These are phyloP conservation scores for Rhodotorula kratochvilovae DNA, from an alignment of 768 basidiomycete genomes.

Conservation along the genomic window DNA sequence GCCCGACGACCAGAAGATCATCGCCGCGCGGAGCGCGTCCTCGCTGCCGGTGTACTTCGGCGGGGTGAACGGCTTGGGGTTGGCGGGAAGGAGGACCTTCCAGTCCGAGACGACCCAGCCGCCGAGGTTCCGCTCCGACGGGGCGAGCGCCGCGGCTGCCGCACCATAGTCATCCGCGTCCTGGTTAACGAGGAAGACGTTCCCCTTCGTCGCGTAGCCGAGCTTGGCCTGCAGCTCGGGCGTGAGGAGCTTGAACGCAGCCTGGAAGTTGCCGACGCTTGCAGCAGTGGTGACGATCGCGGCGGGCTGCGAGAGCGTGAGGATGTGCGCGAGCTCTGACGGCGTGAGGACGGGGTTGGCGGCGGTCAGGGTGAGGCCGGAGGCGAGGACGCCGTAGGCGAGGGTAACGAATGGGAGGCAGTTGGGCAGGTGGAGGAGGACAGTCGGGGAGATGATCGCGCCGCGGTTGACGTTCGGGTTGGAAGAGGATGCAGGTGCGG, in stretches of 20 bases:
- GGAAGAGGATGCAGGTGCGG: conserved; percentile 8
- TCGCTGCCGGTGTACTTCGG: conserved; percentile 33
- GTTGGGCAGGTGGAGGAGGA: conserved; percentile 44
- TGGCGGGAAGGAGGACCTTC: conserved; percentile 31
- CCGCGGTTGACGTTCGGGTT: conserved; percentile 30
- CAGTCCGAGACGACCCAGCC: conserved; percentile 34
- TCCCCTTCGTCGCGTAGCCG: conserved; percentile 30
- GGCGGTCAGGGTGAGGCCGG: conserved; percentile 38
- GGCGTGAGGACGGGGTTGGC: conserved; percentile 44
- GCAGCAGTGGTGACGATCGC: conserved; percentile 40
- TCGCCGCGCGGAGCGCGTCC: conserved; percentile 35
- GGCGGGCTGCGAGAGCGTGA: conserved; percentile 37
- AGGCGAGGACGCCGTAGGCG: conserved; percentile 41
- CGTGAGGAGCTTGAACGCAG: conserved; percentile 27
- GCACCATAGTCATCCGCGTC: conserved; percentile 40
- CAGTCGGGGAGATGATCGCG: conserved; percentile 38
- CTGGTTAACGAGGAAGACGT: conserved; percentile 39
- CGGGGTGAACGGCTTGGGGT: conserved; percentile 17
- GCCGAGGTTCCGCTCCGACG: background rate
- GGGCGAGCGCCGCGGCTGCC: background rate
- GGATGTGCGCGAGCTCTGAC: conserved; percentile 42
- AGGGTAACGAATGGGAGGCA: conserved; percentile 40
- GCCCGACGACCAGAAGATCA: conserved; percentile 45
- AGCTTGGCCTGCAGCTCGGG: conserved; percentile 29
- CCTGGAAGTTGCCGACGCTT: conserved; percentile 34